Conservation (phyloP, 108 stramenopile genomes). For the Fragilaria crotonensis region DNA sequence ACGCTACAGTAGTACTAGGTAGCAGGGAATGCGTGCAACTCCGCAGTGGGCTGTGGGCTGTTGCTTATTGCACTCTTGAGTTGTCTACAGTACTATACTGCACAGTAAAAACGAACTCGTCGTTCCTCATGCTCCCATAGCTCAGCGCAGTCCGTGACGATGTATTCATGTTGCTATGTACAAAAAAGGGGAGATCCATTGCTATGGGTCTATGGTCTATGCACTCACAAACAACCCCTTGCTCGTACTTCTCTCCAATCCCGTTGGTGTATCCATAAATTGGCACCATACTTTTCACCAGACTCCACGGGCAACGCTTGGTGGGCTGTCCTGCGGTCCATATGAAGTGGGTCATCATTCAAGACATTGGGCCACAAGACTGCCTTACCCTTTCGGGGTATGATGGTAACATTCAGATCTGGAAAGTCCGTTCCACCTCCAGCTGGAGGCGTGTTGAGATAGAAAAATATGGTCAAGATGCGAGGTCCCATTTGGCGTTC, state of each 20-base stretch:
- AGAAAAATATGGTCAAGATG: constrained; percentile 59
- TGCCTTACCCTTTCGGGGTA: constrained; percentile 3
- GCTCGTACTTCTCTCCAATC: constrained; percentile 26
- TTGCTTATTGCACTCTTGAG: no score
- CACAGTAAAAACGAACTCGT: no score
- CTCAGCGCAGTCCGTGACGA: no score
- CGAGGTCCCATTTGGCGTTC: constrained; percentile 47
- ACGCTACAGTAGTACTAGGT: no score
- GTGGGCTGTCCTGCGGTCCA: constrained; percentile 51
- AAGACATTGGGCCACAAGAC: constrained; percentile 40
- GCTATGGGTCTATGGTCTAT: background rate
- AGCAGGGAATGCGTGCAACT: no score
- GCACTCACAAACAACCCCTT: constrained; percentile 7
- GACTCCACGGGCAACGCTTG: constrained; percentile 55
- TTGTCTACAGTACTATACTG: no score
- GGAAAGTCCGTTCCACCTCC: constrained; percentile 40
- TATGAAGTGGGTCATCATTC: constrained; percentile 35
- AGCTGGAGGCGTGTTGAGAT: constrained; percentile 42
- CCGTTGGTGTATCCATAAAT: constrained; percentile 75
- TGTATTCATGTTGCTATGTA: no score
- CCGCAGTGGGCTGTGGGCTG: no score
- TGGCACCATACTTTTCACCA: constrained; percentile 72
- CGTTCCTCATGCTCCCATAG: no score
- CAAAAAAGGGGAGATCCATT: no score
- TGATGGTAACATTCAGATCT: background rate